Evolutionary conservation across 805 yeast genomes (phyloP).

Genomic region (Wickerhamomyces bisporus): DNA sequence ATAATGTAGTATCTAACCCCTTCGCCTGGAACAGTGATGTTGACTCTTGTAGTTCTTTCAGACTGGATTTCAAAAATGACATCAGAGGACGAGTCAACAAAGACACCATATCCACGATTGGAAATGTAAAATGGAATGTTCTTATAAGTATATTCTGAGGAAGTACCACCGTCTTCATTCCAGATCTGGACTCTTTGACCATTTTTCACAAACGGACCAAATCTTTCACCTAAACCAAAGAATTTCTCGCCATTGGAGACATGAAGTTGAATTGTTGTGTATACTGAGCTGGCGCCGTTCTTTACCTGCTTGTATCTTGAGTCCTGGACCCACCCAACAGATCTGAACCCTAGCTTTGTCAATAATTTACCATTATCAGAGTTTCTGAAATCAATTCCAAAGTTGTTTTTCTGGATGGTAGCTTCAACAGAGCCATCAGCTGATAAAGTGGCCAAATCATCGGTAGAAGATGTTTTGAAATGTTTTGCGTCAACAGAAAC

Average conservation of each 20-base stretch:
- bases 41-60: conserved; percentile 19
- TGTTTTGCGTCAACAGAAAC: background rate
- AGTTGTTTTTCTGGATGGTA: conserved; percentile 12
- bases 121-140: conserved; percentile 20
- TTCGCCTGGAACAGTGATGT: conserved; percentile 17
- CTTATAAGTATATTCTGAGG: conserved; percentile 19
- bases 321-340: conserved; percentile 20
- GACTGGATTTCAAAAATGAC: conserved; percentile 18
- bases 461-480: conserved; percentile 5
- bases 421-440: conserved; percentile 10
- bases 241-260: conserved; percentile 20
- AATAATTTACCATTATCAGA: conserved; percentile 9
- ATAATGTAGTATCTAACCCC: conserved; percentile 19
- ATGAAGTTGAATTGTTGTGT: conserved; percentile 17
- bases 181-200: conserved; percentile 22
- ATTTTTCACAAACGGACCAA: conserved; percentile 20
- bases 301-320: conserved; percentile 8
- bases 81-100: conserved; percentile 16
- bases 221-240: conserved; percentile 21
- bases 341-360: conserved; percentile 20
- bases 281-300: conserved; percentile 8
- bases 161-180: conserved; percentile 23
- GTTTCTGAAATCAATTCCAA: conserved; percentile 15
- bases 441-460: conserved; percentile 4
- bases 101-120: conserved; percentile 20